A percentile compares a stretch with the other conserved stretches of the same genome.
Evolutionary conservation across 148 eudicot species (phyloP).

Genomic region (Vaccinium darrowii): DNA sequence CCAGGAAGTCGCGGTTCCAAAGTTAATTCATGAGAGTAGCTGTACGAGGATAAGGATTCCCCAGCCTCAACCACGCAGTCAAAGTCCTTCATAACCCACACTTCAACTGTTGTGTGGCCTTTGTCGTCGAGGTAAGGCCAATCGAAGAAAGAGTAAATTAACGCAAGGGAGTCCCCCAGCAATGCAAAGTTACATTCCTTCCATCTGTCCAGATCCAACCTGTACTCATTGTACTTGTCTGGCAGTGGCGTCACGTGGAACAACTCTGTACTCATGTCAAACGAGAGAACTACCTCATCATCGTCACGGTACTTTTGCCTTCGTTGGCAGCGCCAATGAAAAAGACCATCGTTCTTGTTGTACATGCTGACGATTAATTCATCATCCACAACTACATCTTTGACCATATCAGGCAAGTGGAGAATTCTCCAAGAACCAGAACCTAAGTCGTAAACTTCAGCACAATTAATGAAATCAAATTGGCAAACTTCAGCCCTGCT

Average conservation of each 20-base stretch:
- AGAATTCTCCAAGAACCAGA: background rate
- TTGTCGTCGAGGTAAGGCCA: too few relatives aligned
- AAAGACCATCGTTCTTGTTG: background rate
- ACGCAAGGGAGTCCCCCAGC: background rate
- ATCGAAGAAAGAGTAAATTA: background rate
- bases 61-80: too few relatives aligned
- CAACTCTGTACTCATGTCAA: background rate
- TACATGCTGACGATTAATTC: background rate
- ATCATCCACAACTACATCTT: background rate
- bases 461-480: background rate
- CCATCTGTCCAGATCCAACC: background rate
- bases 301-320: accelerated
- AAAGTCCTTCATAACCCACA: background rate
- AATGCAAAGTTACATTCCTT: background rate
- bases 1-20: background rate
- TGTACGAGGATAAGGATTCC: too few relatives aligned
- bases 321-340: background rate
- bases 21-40: background rate
- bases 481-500: background rate
- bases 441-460: background rate
- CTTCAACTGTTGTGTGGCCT: background rate
- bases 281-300: background rate
- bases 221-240: background rate
- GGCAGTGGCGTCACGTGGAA: background rate
- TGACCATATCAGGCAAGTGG: background rate